Conservation (phyloP, 1,139 yeast species). For the Magnusiomyces sp. region DNA sequence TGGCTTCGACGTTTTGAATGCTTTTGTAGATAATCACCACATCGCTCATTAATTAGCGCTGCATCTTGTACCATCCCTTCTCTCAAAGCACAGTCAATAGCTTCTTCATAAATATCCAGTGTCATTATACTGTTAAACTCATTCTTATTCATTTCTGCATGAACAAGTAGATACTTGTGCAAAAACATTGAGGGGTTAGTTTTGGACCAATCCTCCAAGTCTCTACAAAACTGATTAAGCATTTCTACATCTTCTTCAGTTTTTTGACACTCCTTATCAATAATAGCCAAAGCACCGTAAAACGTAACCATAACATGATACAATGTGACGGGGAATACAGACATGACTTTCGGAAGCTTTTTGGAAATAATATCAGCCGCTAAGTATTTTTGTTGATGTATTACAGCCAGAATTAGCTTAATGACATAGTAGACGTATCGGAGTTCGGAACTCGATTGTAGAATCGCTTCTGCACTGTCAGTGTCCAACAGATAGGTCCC, state of each 20-base stretch:
- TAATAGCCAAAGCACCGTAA: slow-evolving; percentile 26
- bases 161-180: slow-evolving; percentile 33
- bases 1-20: slow-evolving; percentile 27
- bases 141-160: slow-evolving; percentile 31
- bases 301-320: slow-evolving; percentile 27
- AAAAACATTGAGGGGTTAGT: slow-evolving; percentile 35
- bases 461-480: slow-evolving; percentile 15
- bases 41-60: slow-evolving; percentile 39
- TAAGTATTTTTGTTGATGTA: slow-evolving; percentile 22
- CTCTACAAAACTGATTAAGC: slow-evolving; percentile 21
- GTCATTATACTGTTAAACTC: slow-evolving; percentile 32
- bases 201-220: slow-evolving; percentile 33
- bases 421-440: slow-evolving; percentile 24
- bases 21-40: slow-evolving; percentile 41
- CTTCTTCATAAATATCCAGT: slow-evolving; percentile 42
- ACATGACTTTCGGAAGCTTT: slow-evolving; percentile 21
- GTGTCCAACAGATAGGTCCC: slow-evolving; percentile 18
- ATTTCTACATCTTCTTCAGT: slow-evolving; percentile 18
- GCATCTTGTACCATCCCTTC: slow-evolving; percentile 35
- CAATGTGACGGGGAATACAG: slow-evolving; percentile 23
- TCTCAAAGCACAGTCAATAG: slow-evolving; percentile 35
- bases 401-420: slow-evolving; percentile 22
- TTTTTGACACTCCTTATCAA: slow-evolving; percentile 19
- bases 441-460: slow-evolving; percentile 17
- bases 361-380: slow-evolving; percentile 24